Evolutionary conservation across 306 rosid species (phyloP), one percentile per base, ranked within the genome.

Genomic region (Dicorynia guianensis): DNA sequence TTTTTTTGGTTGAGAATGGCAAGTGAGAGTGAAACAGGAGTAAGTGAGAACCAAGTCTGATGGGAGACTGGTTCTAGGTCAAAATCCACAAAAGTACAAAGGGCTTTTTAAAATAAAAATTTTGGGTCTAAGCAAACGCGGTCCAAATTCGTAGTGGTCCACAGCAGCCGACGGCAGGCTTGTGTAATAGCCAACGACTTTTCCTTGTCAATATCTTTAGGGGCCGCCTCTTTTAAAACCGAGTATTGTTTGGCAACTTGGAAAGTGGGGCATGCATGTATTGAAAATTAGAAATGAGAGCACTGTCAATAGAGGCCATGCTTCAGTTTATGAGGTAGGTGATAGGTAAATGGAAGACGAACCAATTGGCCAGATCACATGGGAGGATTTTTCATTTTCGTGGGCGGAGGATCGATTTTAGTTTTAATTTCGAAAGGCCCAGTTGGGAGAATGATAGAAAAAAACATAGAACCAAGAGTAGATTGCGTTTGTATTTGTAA

Each of bases 1-100:
- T 25, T 25, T 25, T 25, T 25, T 25, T 25, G 1, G 1, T 25
- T 25, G 30, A 2, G 2, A 25, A 25, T 25, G 30, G 30, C 30
- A 3, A 18, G 66, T 39, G 68, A 67, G 25, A 11, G 66, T 15
- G 67, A 36, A 80, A 78, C 65, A 43, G 52, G 84, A 80, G 59
- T 49, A 59, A 64, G 57, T 63, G 34, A 39, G 72, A 63, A 72
- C 25, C 30, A 11, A 55, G 54, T 69, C 49, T 5, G 25, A 57
- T 18, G 40, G 43, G 18, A 77, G 90, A 83, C 85, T 43, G 5
- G 74, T 81, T 87, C 87, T 30, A 58, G 49, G 87, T 86, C 89
- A 82, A 83, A 40, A 50, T 53, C 15, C 10, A 6, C 1, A 34
- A 49, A 40, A 65, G 49, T 40, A 60, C 10, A 72, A 19, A 53